Conservation (phyloP, 306 rosid genomes). For the Abrus precatorius region DNA sequence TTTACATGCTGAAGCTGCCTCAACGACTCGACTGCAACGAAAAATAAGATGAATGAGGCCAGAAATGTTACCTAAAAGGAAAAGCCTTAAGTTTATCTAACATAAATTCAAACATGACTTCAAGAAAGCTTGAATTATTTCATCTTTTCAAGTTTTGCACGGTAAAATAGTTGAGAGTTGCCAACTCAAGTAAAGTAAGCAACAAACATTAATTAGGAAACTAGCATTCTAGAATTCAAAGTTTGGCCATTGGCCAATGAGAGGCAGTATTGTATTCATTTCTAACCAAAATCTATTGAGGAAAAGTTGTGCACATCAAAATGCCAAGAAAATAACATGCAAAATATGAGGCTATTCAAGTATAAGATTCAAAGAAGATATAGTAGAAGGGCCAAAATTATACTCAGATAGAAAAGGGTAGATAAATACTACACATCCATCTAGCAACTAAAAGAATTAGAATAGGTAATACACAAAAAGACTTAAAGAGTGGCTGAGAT, state of each 20-base stretch:
- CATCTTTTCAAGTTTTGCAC: constrained; percentile 27
- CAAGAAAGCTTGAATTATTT: constrained; percentile 21
- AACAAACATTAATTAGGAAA: not conserved
- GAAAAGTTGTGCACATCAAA: constrained; percentile 5
- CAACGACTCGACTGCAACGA: constrained; percentile 75
- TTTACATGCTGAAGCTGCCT: constrained; percentile 64
- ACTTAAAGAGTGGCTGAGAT: not conserved
- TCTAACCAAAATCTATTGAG: not conserved
- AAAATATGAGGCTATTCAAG: constrained; percentile 26
- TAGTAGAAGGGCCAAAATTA: not conserved
- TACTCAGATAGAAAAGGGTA: not conserved
- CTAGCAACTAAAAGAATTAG: constrained; percentile 3
- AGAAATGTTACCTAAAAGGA: constrained; percentile 14
- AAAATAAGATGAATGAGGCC: constrained; percentile 36
- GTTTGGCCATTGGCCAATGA: constrained; percentile 29
- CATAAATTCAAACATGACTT: constrained; percentile 6
- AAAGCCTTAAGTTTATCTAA: constrained; percentile 14
- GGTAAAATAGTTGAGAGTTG: constrained; percentile 23
- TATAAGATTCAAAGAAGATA: constrained; percentile 5
- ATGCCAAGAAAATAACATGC: constrained; percentile 23
- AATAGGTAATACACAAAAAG: not conserved
- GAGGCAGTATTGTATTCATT: not conserved
- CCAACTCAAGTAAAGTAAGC: constrained; percentile 23
- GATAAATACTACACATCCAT: constrained; percentile 7
- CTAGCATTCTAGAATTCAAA: not conserved